Evolutionary conservation across 2,329 filamentous ascomycete genomes (phyloP).

Genomic region (Aspergillus fijiensis): DNA sequence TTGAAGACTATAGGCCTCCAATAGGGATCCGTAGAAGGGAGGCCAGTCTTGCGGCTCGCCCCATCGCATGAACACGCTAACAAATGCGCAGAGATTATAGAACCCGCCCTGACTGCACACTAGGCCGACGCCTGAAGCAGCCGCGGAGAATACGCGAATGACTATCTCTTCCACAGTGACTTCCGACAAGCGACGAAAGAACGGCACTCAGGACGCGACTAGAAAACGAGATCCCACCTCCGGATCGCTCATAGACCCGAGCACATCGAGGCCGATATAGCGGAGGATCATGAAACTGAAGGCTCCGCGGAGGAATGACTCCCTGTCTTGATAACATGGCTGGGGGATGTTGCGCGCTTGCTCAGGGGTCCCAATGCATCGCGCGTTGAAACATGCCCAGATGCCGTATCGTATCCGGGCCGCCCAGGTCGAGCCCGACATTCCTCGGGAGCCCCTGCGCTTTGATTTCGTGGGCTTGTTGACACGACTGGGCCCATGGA

Average conservation of each 20-base stretch:
- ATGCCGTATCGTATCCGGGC: conserved; percentile 4
- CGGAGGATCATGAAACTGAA: not conserved
- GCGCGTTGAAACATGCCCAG: conserved; percentile 3
- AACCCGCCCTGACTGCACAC: conserved; percentile 1
- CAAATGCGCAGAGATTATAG: conserved; percentile 4
- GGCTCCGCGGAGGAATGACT: not conserved
- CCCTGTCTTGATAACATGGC: not conserved
- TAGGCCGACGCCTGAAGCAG: not conserved
- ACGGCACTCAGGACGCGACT: not conserved
- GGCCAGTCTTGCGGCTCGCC: not conserved
- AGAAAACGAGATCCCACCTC: conserved; percentile 3
- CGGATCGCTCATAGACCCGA: not conserved
- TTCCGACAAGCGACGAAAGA: not conserved
- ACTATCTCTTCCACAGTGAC: conserved; percentile 2
- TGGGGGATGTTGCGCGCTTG: conserved; percentile 1
- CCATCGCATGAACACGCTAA: not conserved
- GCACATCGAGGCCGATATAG: conserved; percentile 1
- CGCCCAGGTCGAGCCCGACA: not conserved
- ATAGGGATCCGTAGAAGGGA: too few species aligned
- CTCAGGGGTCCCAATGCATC: conserved; percentile 8
- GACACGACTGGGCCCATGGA: not conserved
- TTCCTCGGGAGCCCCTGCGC: too few species aligned
- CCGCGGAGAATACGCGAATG: not conserved
- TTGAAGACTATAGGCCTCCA: too few species aligned
- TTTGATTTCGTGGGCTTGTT: not conserved